Evolutionary conservation across 2,329 filamentous ascomycete species (phyloP), one percentile per base, ranked within the genome.

Genomic region (Colletotrichum phormii): DNA sequence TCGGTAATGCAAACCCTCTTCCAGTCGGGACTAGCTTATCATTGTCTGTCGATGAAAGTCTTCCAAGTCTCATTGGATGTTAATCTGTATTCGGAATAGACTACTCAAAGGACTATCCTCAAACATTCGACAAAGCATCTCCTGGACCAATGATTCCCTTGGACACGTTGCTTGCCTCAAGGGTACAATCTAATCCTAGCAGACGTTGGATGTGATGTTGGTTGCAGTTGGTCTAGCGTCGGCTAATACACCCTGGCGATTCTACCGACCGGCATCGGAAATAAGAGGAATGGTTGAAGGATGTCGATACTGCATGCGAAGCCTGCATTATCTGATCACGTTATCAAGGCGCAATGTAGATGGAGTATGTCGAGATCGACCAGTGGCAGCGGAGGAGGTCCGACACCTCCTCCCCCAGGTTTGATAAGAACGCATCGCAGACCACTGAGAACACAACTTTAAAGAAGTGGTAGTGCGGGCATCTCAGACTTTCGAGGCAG

Each of bases 261-360:
- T 18, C 6, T 62, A 53, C 64, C n/a, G 37, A 54, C 59, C 18
- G 53, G 13, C 13, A 0, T 57, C 70, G 54, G 59, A 7, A 54
- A 64, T 55, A 54, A 62, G 6, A 24, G 59, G 65, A 46, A 64
- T 22, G 9, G 24, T 3, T 42, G 37, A 55, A 29, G 33, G 70
- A 69, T 31, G 12, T 49, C 12, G 37, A 31, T 24, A 35, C 58
- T 53, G 59, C 42, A 49, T 33, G 33, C 54, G 5, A 54, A 26
- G 51, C 54, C 57, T 46, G 69, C 69, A 63, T 63, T 53, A 63
- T 67, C 58, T 59, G 53, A 72, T 69, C 37, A 42, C 53, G 65
- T 72, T 72, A 68, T 72, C 58, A 72, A 64, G 59, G 31, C 59
- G 59, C 59, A 64, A 72, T 72, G 69, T 29, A 35, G 33, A 64